phyloP scores from a whole-genome alignment of 495 filamentous ascomycete genomes.

The Neurospora sp. region DNA sequence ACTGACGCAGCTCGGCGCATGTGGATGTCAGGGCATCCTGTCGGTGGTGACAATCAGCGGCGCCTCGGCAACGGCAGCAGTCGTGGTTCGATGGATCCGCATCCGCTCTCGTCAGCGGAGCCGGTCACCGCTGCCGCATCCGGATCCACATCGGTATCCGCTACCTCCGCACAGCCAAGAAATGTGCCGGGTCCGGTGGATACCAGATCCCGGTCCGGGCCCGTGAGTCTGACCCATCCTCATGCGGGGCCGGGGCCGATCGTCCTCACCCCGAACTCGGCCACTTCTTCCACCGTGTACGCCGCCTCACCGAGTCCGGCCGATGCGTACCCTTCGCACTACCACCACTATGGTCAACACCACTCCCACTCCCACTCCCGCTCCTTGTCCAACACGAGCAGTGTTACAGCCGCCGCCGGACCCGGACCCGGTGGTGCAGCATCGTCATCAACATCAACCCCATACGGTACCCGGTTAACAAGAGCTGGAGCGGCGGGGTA shows the following conservation, averaged over 20 bases:
- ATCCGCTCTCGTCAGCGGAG: not conserved
- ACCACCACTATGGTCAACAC: conserved; percentile 2
- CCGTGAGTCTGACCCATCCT: conserved; percentile 1
- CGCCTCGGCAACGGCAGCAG: not conserved
- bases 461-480: not conserved
- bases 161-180: not conserved
- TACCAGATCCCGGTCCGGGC: not conserved
- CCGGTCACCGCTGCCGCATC: not conserved
- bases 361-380: conserved; percentile 9
- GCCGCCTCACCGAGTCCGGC: conserved; percentile 3
- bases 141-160: not conserved
- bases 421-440: not conserved
- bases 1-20: not conserved
- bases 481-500: not conserved
- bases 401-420: not conserved
- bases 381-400: not conserved
- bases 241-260: conserved; percentile 1
- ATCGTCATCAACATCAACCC: not conserved
- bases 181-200: not conserved
- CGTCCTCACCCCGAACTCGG: conserved; percentile 23
- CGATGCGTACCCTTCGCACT: not conserved
- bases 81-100: not conserved
- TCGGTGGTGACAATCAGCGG: not conserved
- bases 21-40: not conserved
- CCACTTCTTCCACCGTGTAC: conserved; percentile 25